Base-by-base conservation (phyloP, 2,329 filamentous ascomycete species). In the Phoma sp. region DNA sequence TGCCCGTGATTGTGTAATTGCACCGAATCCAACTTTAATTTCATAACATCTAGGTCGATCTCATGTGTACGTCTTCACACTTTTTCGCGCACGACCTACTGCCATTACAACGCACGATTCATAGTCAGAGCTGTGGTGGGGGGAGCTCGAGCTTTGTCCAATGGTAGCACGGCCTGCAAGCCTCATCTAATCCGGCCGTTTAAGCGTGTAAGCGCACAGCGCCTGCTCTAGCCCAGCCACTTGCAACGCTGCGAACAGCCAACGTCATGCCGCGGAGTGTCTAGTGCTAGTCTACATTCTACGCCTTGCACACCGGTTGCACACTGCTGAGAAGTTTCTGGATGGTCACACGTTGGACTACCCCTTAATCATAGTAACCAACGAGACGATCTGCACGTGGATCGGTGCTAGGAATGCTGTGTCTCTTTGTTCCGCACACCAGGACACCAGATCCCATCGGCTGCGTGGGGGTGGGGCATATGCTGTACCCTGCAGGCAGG, bases 121-220 rank as follows among this genome's bases (percentile, higher is more conserved):
- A 46, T n/a, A 3, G 3, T 5, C 8, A 11, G 22, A 10, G 32
- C 14, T 35, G 13, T 14, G 24, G 14, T 37, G n/a, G 32, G 10
- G 32, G 13, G 7, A n/a, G 9, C 10, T 9, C 7, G 14, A 10
- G 13, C 22, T 2, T 25, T 24, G 13, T 13, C 25, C 32, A 24
- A 29, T 23, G 14, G 7, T 13, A 9, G 43, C 36, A 24, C 9
- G 38, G 30, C 8, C 25, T 43, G 37, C 14, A 7, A 7, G 24
- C 23, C 35, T 14, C 44, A 43, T 58, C 48, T 55, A 29, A 59
- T 55, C 52, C 44, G 50, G 53, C 38, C 52, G 42, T 35, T 40
- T 29, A 29, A 29, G 9, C 27, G 27, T 29, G 27, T 29, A 57
- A 48, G 47, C 51, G 32, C 13, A 18, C 18, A 18, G 32, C 6